Evolutionary conservation across 2,329 filamentous ascomycete species (phyloP), one percentile per base, ranked within the genome.

Genomic region (Aspergillus pseudoglaucus): DNA sequence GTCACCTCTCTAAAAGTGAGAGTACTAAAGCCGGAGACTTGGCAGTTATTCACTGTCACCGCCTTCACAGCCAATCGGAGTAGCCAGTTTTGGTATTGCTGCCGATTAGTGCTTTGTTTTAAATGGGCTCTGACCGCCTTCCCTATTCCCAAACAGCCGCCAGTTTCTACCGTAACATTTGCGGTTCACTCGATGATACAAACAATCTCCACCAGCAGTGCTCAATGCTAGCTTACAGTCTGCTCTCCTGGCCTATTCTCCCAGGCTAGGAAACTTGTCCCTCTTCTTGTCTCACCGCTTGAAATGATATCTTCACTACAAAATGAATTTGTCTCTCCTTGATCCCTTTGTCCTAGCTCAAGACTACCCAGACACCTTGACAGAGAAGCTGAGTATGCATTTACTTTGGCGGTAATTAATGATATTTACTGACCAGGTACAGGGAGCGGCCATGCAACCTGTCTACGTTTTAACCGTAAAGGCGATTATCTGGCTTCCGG

Each of bases 401-500:
- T 3, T 6, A 3, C 14, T 9, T 18, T 6, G 38, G 30, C 30
- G 41, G 10, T 20, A 18, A 20, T 35, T 10, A 25, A 25, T 47
- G 3, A 12, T 12, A 46, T 50, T 57, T 53, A 59, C 51, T 50
- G 14, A 53, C 30, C 45, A 23, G 48, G n/a, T 35, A 30, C 35
- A 81, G 78, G 75, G 59, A 81, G 77, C 61, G 81, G 82, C 43
- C 81, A 83, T 68, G 79, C 81, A 43, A 82, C 81, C 32, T 83
- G 79, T 60, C 74, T 84, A 50, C 88, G 91, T 56, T 98, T 98
- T 78, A 96, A 91, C 64, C 88, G 90, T 64, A 88, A 85, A 64
- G 93, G 93, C 68, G 91, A 98, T 70, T 90, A 93, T 60, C 83
- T 98, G 54, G 93, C 93, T 40, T 95, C 90, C 25, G 93, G 93